Conservation (phyloP, 495 filamentous ascomycete species). For the Chaetomidium leptoderma region DNA sequence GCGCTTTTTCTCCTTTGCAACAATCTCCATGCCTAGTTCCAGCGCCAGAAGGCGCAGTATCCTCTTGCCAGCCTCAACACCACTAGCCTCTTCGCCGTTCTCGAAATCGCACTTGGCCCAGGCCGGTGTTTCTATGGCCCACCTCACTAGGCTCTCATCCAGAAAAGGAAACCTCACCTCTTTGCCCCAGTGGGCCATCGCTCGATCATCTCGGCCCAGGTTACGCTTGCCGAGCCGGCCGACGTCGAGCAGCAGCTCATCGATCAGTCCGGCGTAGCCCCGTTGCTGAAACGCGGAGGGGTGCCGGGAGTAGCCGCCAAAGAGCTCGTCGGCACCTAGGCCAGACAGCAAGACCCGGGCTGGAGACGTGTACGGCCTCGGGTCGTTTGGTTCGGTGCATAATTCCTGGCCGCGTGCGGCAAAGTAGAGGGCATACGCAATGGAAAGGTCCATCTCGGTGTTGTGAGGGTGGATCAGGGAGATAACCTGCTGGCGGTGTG, state of each 20-base stretch:
- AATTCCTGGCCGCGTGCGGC: conserved; percentile 72
- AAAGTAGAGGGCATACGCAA: conserved; percentile 88
- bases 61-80: conserved; percentile 74
- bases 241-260: conserved; percentile 85
- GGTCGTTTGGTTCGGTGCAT: conserved; percentile 20
- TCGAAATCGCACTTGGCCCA: conserved; percentile 85
- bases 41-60: conserved; percentile 74
- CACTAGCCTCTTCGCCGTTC: conserved; percentile 34
- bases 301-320: conserved; percentile 88
- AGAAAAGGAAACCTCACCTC: conserved; percentile 91
- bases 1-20: conserved; percentile 83
- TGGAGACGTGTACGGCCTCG: conserved; percentile 55
- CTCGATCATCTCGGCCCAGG: conserved; percentile 87
- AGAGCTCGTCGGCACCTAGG: conserved; percentile 92
- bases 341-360: conserved; percentile 86
- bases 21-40: conserved; percentile 62
- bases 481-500: conserved; percentile 64
- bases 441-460: conserved; percentile 99
- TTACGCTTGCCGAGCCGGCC: conserved; percentile 85
- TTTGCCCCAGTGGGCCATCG: conserved; percentile 83
- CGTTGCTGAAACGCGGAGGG: conserved; percentile 63
- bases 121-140: conserved; percentile 68
- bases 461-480: conserved; percentile 86
- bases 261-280: conserved; percentile 66
- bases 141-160: conserved; percentile 78